phyloP scores from a whole-genome alignment of 345 rosid genomes.

The Eucalyptus guilfoylei region DNA sequence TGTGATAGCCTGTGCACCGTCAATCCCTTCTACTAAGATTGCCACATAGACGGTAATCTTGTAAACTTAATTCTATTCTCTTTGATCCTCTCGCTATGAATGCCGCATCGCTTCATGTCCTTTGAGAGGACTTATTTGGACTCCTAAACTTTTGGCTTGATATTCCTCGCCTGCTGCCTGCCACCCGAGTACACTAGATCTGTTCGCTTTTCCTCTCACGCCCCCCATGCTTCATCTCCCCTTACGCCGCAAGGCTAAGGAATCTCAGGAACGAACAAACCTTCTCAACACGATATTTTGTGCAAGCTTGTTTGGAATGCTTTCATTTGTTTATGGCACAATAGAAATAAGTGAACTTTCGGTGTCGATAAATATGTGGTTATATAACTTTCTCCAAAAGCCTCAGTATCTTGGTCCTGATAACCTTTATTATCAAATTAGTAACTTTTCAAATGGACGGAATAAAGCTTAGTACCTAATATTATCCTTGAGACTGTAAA shows the following conservation, averaged over 20 bases:
- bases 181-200: background rate
- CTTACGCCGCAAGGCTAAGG: background rate
- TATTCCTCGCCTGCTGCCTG: background rate
- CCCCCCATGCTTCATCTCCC: background rate
- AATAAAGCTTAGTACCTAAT: background rate
- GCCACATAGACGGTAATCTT: rapidly evolving
- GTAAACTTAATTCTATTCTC: no score
- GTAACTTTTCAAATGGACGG: background rate
- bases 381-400: background rate
- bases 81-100: background rate
- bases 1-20: background rate
- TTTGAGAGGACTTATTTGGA: background rate
- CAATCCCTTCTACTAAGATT: background rate
- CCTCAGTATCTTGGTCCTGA: background rate
- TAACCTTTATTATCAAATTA: background rate
- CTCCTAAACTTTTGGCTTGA: background rate
- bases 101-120: rapidly evolving
- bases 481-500: background rate
- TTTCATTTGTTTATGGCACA: background rate
- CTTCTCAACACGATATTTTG: background rate
- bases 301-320: background rate
- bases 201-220: background rate
- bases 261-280: background rate
- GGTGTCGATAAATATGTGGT: rapidly evolving
- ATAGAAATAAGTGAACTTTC: no score